phyloP scores from a whole-genome alignment of 805 yeast species.

The Saccharomycopsis sp. region DNA sequence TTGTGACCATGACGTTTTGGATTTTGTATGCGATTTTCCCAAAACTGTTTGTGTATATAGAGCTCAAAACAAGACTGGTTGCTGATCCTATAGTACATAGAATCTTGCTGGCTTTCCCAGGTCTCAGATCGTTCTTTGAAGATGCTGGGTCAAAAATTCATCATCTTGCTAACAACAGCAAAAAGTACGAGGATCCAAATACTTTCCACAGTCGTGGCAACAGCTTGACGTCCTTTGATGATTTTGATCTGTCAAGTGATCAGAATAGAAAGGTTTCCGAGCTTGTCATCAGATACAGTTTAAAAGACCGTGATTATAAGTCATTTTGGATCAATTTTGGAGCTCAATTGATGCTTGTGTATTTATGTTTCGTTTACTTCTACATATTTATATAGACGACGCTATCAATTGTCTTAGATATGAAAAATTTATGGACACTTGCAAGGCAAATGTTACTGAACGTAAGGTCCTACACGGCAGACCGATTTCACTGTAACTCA shows the following conservation, averaged over 20 bases:
- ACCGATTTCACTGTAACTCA: no score
- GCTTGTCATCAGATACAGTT: not conserved
- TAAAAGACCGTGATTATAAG: slow-evolving; percentile 1
- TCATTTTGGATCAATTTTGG: slow-evolving; percentile 9
- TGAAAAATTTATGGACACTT: not conserved
- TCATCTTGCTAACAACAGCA: not conserved
- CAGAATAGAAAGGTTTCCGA: not conserved
- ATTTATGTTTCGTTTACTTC: slow-evolving; percentile 11
- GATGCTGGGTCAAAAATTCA: not conserved
- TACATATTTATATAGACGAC: slow-evolving; percentile 1
- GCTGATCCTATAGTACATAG: not conserved
- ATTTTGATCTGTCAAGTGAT: not conserved
- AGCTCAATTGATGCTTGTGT: slow-evolving; percentile 7
- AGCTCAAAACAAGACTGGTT: not conserved
- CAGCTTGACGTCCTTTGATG: not conserved
- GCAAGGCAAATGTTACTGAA: no score
- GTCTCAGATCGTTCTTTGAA: not conserved
- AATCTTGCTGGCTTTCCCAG: not conserved
- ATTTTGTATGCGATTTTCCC: slow-evolving; percentile 1
- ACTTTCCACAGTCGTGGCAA: not conserved
- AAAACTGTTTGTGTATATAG: not conserved
- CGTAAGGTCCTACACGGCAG: no score
- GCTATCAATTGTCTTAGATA: not conserved
- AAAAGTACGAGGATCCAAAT: not conserved
- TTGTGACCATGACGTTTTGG: slow-evolving; percentile 2